Evolutionary conservation across 805 yeast genomes (phyloP).

Genomic region (Candida schatavii): DNA sequence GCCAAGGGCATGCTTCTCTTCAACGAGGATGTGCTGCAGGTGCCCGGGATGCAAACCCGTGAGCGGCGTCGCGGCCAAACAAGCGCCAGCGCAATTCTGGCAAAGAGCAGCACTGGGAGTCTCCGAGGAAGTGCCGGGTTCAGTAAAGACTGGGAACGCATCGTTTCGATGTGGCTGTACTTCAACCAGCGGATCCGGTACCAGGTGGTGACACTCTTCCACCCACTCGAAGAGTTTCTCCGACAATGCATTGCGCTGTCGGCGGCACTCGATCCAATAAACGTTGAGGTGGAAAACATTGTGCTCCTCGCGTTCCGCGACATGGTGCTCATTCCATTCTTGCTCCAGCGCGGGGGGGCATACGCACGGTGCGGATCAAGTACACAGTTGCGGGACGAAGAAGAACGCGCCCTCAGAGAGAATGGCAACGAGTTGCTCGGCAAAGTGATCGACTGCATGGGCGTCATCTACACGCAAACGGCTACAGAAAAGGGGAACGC

Average conservation of each 20-base stretch:
- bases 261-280: background rate
- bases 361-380: background rate
- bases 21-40: slow-evolving; percentile 16
- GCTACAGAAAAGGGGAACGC: slow-evolving; percentile 14
- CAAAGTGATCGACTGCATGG: slow-evolving; percentile 18
- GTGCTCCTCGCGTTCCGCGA: slow-evolving; percentile 28
- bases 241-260: background rate
- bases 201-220: slow-evolving; percentile 21
- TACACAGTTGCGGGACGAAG: background rate
- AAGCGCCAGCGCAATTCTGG: background rate
- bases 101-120: background rate
- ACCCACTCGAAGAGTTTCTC: slow-evolving; percentile 20
- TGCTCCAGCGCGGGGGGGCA: slow-evolving; percentile 15
- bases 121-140: background rate
- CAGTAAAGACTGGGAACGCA: slow-evolving; percentile 18
- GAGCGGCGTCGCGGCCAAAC: background rate
- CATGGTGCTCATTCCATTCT: slow-evolving; percentile 22
- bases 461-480: slow-evolving; percentile 15
- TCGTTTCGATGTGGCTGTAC: slow-evolving; percentile 24
- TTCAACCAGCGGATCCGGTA: slow-evolving; percentile 26
- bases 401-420: slow-evolving; percentile 1
- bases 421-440: slow-evolving; percentile 5
- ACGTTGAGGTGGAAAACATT: slow-evolving; percentile 25
- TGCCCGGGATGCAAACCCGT: slow-evolving; percentile 1
- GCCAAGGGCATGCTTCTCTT: slow-evolving; percentile 20